Evolutionary conservation across 768 basidiomycete species (phyloP).

Genomic region (Podaxis sp.): DNA sequence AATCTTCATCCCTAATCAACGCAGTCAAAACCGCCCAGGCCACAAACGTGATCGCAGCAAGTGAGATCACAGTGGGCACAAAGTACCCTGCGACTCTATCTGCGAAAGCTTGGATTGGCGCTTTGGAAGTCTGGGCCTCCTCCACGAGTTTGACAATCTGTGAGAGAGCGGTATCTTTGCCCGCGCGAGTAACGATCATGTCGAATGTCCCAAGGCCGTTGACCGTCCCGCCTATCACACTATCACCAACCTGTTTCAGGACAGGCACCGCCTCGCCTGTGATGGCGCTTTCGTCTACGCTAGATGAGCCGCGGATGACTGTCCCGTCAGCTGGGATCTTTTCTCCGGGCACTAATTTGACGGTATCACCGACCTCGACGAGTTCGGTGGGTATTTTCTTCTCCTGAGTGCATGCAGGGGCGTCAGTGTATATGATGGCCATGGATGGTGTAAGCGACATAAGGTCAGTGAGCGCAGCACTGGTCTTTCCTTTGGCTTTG

Average conservation of each 20-base stretch:
- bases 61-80: slow-evolving; percentile 86
- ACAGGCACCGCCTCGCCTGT: slow-evolving; percentile 94
- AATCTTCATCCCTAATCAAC: slow-evolving; percentile 48
- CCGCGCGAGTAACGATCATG: slow-evolving; percentile 93
- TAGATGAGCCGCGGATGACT: slow-evolving; percentile 82
- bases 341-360: slow-evolving; percentile 95
- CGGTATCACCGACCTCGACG: slow-evolving; percentile 88
- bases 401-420: slow-evolving; percentile 75
- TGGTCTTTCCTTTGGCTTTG: slow-evolving; percentile 94
- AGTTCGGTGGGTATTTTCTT: slow-evolving; percentile 93
- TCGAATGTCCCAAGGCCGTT: slow-evolving; percentile 98
- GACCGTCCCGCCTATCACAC: slow-evolving; percentile 94
- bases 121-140: slow-evolving; percentile 96
- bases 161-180: slow-evolving; percentile 92
- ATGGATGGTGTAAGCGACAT: slow-evolving; percentile 95
- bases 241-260: slow-evolving; percentile 78
- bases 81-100: slow-evolving; percentile 95
- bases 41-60: slow-evolving; percentile 79
- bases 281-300: slow-evolving; percentile 93
- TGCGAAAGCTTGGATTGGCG: slow-evolving; percentile 96
- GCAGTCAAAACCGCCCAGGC: slow-evolving; percentile 78
- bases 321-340: slow-evolving; percentile 96
- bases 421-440: slow-evolving; percentile 93
- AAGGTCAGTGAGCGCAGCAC: slow-evolving; percentile 93
- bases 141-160: slow-evolving; percentile 98